Evolutionary conservation across 768 basidiomycete species (phyloP), one percentile per base, ranked within the genome.

Genomic region (Filobasidium wieringae): DNA sequence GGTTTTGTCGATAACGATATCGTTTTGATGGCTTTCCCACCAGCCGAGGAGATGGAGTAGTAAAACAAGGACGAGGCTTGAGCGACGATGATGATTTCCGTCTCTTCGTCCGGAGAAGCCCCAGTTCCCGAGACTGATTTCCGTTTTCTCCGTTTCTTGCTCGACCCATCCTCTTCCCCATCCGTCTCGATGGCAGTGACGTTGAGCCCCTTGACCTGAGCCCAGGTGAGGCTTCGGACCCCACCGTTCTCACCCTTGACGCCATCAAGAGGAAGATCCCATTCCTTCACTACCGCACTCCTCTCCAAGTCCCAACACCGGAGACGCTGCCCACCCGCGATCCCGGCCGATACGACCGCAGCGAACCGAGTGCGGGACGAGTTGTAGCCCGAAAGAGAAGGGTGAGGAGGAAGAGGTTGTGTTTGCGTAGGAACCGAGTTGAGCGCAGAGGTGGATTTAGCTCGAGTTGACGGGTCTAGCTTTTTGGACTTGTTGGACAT

Each of bases 241-340:
- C 49, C 53, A 30, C 34, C 27, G 8, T 59, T 50, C 24, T 24
- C 17, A 26, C 37, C 39, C 22, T 30, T 33, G 52, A 45, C 34
- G n/a, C n/a, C n/a, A 58, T 58, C 17, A 14, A 64, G 68, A 19
- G 64, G 62, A 17, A 71, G 43, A 40, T 72, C 69, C 68, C 66
- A 71, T 54, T 73, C 69, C 12, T 64, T 58, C 17, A 68, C 52
- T 22, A 73, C 63, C 22, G 54, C 54, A 55, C 67, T 66, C 26
- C 59, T 50, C 11, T 58, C 62, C 31, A 69, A 51, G 30, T 73
- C 68, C 72, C 72, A 73, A 33, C 72, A 63, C 15, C 66, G 61
- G 1, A 73, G 40, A 51, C 67, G 70, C 51, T 73, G 69, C 11
- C 37, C 51, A 2, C 55, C 50, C 15, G 70, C 72, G 11, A 73